phyloP scores from a whole-genome alignment of 2,329 filamentous ascomycete genomes.

The Colletotrichum kahawae region DNA sequence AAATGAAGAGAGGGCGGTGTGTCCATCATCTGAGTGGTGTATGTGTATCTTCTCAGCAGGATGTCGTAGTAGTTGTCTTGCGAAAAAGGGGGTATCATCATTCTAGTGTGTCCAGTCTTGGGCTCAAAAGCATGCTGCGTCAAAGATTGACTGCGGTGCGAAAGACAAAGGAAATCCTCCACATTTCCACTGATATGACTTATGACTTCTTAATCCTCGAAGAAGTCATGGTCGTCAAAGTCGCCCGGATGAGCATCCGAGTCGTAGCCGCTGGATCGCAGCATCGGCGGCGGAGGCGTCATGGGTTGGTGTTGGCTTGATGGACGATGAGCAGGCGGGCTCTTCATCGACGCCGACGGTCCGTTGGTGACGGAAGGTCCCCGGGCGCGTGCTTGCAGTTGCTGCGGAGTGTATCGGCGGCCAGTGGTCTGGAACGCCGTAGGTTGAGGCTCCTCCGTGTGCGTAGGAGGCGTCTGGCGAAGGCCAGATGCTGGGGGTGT shows the following conservation, averaged over 20 bases:
- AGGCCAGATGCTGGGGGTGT: conserved; percentile 84
- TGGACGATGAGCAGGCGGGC: conserved; percentile 48
- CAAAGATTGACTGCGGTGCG: conserved; percentile 13
- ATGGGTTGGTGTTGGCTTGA: conserved; percentile 48
- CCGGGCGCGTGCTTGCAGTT: conserved; percentile 45
- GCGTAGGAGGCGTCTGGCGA: conserved; percentile 61
- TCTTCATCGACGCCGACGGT: conserved; percentile 44
- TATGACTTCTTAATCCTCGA: conserved; percentile 49
- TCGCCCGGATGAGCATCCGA: conserved; percentile 64
- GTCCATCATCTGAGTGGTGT: not conserved
- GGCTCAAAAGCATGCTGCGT: conserved; percentile 15
- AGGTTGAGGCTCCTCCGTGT: conserved; percentile 52
- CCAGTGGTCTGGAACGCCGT: conserved; percentile 67
- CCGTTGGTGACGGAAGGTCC: conserved; percentile 36
- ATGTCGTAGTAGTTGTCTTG: conserved; percentile 5
- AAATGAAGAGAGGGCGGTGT: not conserved
- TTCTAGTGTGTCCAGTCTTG: conserved; percentile 25
- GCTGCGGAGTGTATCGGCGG: conserved; percentile 59
- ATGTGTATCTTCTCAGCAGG: not conserved
- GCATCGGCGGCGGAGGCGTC: conserved; percentile 69
- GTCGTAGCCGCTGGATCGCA: conserved; percentile 63
- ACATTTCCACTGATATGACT: not conserved
- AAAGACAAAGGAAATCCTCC: conserved; percentile 20
- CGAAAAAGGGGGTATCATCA: conserved; percentile 44
- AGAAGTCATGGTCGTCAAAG: conserved; percentile 65